These are phyloP conservation scores for Quercus tomentella DNA, from an alignment of 331 rosid species.

Conservation along the genomic window DNA sequence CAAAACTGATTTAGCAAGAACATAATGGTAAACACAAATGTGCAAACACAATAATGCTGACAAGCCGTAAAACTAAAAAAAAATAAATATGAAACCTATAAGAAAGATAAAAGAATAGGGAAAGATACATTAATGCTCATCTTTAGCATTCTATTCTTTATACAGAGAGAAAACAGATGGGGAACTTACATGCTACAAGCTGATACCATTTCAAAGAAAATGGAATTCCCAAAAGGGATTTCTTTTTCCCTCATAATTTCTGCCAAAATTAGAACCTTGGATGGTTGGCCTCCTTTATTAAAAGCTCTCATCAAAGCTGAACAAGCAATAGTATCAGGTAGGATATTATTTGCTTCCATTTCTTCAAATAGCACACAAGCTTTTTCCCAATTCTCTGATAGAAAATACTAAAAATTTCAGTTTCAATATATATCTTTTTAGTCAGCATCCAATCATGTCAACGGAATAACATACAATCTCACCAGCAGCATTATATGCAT, in stretches of 20 bases:
- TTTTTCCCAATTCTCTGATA: constrained; percentile 81
- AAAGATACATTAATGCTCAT: not conserved
- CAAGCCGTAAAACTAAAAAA: not conserved
- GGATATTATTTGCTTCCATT: constrained; percentile 59
- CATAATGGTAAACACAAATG: not conserved
- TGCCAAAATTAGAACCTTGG: constrained; percentile 71
- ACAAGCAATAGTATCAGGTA: constrained; percentile 74
- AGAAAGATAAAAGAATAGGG: not conserved
- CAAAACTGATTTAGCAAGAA: not conserved
- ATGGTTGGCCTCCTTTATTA: constrained; percentile 79
- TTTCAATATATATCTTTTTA: constrained; percentile 5
- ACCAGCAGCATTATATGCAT: constrained; percentile 73
- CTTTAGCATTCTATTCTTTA: not conserved
- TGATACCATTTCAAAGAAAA: constrained; percentile 78
- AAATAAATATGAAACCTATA: not conserved
- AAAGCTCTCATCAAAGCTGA: constrained; percentile 83
- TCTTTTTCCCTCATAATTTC: constrained; percentile 71
- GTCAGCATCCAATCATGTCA: constrained; percentile 14
- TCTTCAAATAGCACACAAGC: constrained; percentile 64
- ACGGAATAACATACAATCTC: constrained; percentile 12
- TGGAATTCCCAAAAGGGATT: constrained; percentile 69
- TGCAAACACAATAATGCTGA: not conserved
- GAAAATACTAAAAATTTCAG: constrained; percentile 16
- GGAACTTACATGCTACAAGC: constrained; percentile 88
- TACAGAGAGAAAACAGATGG: not conserved